These are phyloP conservation scores for Henckelia pumila DNA, from an alignment of 257 asterid genomes.

Conservation along the genomic window DNA sequence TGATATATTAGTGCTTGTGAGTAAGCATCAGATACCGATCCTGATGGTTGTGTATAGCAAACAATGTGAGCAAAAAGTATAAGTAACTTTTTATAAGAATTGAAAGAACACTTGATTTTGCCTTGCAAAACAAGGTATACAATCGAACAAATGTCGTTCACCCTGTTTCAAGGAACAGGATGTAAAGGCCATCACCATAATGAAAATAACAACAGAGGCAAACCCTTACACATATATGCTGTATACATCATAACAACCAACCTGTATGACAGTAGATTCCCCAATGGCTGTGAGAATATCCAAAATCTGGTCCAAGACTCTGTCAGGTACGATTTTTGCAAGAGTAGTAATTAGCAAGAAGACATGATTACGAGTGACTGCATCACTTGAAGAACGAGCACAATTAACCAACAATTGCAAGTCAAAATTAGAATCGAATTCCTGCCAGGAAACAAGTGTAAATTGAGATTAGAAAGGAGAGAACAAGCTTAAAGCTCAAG, in stretches of 20 bases:
- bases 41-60: no score
- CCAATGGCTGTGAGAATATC: constrained; percentile 67
- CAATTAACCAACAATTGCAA: constrained; percentile 64
- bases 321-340: constrained; percentile 67
- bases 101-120: constrained; percentile 6
- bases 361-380: constrained; percentile 69
- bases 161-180: not conserved
- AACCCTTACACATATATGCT: constrained; percentile 7
- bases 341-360: constrained; percentile 71
- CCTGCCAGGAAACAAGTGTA: constrained; percentile 43
- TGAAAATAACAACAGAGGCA: not conserved
- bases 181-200: not conserved
- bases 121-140: not conserved
- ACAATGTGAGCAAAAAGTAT: no score
- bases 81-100: not conserved
- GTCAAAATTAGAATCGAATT: constrained; percentile 37
- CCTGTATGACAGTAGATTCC: constrained; percentile 80
- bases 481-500: constrained; percentile 12
- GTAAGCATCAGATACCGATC: not conserved
- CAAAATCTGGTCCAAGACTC: constrained; percentile 64
- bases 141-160: constrained; percentile 11
- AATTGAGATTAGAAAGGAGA: constrained; percentile 31
- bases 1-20: not conserved
- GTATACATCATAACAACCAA: constrained; percentile 31
- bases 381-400: constrained; percentile 64